A percentile compares a stretch with the other conserved stretches of the same genome.
Conservation (phyloP, 225 moss, liverwort and hornwort genomes). For the Thuidium tamariscinum region DNA sequence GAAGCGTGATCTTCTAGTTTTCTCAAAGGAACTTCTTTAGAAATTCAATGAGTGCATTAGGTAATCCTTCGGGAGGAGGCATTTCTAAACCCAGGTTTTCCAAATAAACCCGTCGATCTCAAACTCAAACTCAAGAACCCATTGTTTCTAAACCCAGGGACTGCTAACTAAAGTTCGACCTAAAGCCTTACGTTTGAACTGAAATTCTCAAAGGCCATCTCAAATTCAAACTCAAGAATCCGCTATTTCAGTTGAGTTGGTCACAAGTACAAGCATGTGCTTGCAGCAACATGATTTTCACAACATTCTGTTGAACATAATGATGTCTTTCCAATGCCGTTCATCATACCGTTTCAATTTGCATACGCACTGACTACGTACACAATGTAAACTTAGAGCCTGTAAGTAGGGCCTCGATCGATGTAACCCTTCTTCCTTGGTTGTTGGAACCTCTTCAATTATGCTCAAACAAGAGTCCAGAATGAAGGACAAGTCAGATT, state of each 20-base stretch:
- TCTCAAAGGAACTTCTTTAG: background rate
- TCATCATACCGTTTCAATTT: background rate
- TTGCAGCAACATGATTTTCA: background rate
- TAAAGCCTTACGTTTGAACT: background rate
- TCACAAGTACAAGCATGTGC: background rate
- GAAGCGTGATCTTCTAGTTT: conserved; percentile 6
- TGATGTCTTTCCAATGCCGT: background rate
- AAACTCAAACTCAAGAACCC: background rate
- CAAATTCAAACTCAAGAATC: background rate
- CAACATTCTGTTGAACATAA: background rate
- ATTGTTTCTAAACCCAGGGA: background rate
- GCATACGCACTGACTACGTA: background rate
- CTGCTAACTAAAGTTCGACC: background rate
- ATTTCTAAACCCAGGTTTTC: background rate
- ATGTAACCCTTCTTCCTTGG: too few relatives aligned
- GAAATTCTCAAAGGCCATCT: background rate
- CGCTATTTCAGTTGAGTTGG: background rate
- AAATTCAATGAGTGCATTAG: background rate
- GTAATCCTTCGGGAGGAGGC: background rate
- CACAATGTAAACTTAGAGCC: background rate
- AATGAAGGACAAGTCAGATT: background rate
- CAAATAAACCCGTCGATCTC: background rate
- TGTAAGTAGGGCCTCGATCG: background rate
- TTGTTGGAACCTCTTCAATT: background rate
- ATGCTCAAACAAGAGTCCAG: background rate